Base-by-base conservation (phyloP, 2,329 filamentous ascomycete genomes). In the Fusarium tjaetaba region DNA sequence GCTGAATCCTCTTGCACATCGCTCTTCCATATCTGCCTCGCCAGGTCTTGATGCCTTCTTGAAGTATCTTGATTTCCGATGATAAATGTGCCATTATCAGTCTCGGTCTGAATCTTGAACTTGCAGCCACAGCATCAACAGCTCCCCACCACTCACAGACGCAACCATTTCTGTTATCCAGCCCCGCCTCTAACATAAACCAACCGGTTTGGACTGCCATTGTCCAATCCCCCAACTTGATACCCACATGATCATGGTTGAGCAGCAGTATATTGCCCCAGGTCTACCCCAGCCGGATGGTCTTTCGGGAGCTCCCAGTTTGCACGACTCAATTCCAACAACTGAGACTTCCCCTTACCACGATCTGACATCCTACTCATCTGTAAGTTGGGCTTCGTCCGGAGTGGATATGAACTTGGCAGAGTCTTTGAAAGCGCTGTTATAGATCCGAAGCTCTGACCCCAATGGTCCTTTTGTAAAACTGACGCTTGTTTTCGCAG, bases 231-330 rank as follows among this genome's bases (percentile, higher is more conserved):
- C 70, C 71, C 60, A 69, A 57, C 43, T 51, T 61, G 56, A 60
- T 64, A 66, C 52, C 65, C 73, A 75, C 76, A 77, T 80, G 79
- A 81, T 74, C 78, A 81, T 82, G 80, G 79, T 80, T 68, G 80
- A 81, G 79, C 75, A 81, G 76, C 79, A 79, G 57, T 82, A 81
- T 76, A 77, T 81, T 74, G 66, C 76, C 71, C 75, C 78, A 76
- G 78, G 78, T 74, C 78, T 81, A 65, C 74, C 80, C 73, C 79
- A 81, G 60, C 65, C 76, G 65, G 79, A 78, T 70, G 72, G 75
- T 75, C 74, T 81, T 58, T 78, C 79, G 69, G 78, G 75, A 73
- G 70, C 74, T 60, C 49, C 76, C 70, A 76, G 66, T 66, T 70
- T 81, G 69, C 69, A 79, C 49, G 75, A 79, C 58, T 62, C 69